Conservation (phyloP, 2,329 filamentous ascomycete species). For the Colletotrichum agaves region DNA sequence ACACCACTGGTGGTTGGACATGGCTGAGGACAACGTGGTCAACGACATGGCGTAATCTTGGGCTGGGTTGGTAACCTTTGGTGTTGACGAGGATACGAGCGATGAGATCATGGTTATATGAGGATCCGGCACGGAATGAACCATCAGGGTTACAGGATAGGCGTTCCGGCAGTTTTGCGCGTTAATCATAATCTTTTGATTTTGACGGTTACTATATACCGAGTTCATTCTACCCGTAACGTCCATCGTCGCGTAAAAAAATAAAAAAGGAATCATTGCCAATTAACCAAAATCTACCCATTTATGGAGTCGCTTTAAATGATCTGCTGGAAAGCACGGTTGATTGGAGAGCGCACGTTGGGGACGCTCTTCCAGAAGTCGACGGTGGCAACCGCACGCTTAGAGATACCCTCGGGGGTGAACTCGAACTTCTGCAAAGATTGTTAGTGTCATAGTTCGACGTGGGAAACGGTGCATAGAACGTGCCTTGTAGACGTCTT, state of each 20-base stretch:
- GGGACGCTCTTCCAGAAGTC: conserved; percentile 96
- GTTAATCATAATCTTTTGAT: conserved; percentile 39
- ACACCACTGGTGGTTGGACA: no score
- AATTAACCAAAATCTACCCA: conserved; percentile 36
- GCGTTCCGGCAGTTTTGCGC: conserved; percentile 27
- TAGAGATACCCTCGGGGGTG: conserved; percentile 94
- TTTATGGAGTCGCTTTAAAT: conserved; percentile 68
- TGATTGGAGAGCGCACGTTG: conserved; percentile 93
- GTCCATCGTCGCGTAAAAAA: conserved; percentile 37
- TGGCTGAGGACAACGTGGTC: not conserved
- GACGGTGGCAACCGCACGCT: conserved; percentile 91
- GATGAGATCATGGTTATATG: conserved; percentile 16
- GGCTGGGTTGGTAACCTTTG: conserved; percentile 5
- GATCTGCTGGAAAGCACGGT: conserved; percentile 97
- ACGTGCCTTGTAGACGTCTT: conserved; percentile 92
- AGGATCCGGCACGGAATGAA: conserved; percentile 9
- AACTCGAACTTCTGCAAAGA: conserved; percentile 92
- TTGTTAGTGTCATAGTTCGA: conserved; percentile 48
- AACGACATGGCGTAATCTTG: not conserved
- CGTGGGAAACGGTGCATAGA: not conserved
- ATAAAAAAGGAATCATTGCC: conserved; percentile 19
- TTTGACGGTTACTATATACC: conserved; percentile 38
- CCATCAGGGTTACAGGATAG: conserved; percentile 16
- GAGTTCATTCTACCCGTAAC: conserved; percentile 37
- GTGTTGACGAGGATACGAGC: conserved; percentile 25